Conservation (phyloP, 2,329 filamentous ascomycete species). For the Colletotrichum eleusines region DNA sequence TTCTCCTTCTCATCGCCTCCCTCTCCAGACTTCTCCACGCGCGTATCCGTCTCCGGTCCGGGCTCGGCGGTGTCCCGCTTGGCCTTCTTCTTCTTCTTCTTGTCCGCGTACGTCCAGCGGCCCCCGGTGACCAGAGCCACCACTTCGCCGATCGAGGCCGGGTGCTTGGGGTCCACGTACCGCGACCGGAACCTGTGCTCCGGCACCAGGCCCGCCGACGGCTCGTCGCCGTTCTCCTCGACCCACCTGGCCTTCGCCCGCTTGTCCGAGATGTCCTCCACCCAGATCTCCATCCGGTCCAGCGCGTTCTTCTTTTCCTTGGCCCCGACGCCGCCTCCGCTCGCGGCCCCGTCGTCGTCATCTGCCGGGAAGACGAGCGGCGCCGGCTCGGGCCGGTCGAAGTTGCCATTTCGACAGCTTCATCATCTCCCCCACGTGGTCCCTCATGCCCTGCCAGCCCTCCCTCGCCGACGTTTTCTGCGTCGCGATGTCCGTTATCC, state of each 20-base stretch:
- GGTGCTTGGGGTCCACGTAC: conserved; percentile 47
- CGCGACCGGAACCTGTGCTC: conserved; percentile 45
- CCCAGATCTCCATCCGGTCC: conserved; percentile 43
- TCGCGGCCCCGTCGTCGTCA: background rate
- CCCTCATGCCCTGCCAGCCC: background rate
- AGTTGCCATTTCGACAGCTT: conserved; percentile 49
- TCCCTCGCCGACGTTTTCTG: background rate
- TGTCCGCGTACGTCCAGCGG: conserved; percentile 5
- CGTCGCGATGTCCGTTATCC: background rate
- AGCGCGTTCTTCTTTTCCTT: conserved; percentile 42
- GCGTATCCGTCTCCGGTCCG: background rate
- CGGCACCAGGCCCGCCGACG: conserved; percentile 43
- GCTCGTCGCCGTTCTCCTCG: conserved; percentile 38
- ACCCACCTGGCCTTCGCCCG: conserved; percentile 44
- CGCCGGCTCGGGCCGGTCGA: conserved; percentile 59
- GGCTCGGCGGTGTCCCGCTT: background rate
- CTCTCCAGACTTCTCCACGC: conserved; percentile 26
- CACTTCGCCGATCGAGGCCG: conserved; percentile 45
- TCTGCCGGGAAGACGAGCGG: conserved; percentile 59
- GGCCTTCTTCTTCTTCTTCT: background rate
- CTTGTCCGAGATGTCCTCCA: conserved; percentile 44
- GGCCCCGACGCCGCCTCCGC: conserved; percentile 30
- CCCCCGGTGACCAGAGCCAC: conserved; percentile 47
- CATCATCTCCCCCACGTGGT: conserved; percentile 29
- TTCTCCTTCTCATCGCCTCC: background rate